Percentiles rank a stretch among this genome's conserved stretches.
Evolutionary conservation across 1,284 basidiomycete species (phyloP).

Genomic region (Grifola frondosa): DNA sequence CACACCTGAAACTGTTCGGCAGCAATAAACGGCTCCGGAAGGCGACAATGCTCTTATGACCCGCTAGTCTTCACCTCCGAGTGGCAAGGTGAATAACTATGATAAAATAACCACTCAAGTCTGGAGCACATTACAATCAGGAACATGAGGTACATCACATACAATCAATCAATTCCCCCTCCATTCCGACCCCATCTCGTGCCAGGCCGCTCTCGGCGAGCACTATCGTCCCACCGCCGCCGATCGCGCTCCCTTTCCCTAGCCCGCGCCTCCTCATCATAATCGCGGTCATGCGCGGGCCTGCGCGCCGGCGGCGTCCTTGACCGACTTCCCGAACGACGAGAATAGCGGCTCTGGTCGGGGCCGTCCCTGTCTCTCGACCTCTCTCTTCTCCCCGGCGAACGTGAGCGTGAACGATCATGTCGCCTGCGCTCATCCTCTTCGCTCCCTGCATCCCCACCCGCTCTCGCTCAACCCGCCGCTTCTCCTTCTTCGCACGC

Average conservation of each 20-base stretch:
- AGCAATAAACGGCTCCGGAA: too few relatives aligned
- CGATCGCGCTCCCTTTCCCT: conserved; percentile 52
- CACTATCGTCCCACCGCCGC: conserved; percentile 49
- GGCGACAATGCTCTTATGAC: too few relatives aligned
- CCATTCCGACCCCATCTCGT: conserved; percentile 30
- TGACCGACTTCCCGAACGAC: conserved; percentile 23
- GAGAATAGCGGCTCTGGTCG: conserved; percentile 13
- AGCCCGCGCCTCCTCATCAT: conserved; percentile 44
- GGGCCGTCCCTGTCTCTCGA: conserved; percentile 13
- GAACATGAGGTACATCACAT: conserved; percentile 3
- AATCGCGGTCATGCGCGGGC: conserved; percentile 28
- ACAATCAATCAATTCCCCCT: conserved; percentile 23
- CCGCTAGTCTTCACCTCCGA: too few relatives aligned
- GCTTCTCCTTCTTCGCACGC: conserved; percentile 45
- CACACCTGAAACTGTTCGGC: too few relatives aligned
- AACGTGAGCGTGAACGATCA: conserved; percentile 39
- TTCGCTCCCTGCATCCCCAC: conserved; percentile 12
- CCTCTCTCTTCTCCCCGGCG: conserved; percentile 32
- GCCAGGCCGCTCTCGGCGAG: conserved; percentile 35
- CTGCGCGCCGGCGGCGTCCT: conserved; percentile 28
- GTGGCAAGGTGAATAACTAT: background rate
- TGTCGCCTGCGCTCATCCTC: conserved; percentile 7
- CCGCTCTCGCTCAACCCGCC: conserved; percentile 35
- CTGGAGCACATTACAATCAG: background rate
- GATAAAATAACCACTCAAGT: background rate